Base-by-base conservation (phyloP, 306 rosid species). In the Oemleria cerasiformis region DNA sequence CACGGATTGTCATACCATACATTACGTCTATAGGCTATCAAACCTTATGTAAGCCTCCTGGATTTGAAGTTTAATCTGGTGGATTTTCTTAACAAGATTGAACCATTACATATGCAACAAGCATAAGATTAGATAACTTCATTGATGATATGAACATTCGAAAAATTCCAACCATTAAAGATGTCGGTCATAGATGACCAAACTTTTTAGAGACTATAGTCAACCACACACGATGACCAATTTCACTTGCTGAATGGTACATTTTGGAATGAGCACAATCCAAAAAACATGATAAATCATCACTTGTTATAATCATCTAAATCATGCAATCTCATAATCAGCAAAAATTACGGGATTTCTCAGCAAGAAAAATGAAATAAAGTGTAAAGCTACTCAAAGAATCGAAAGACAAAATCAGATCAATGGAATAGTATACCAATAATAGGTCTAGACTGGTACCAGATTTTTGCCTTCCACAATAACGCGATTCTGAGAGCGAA, bases 391-490 rank as follows among this genome's bases (percentile, higher is more conserved):
- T 17, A 5, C 57, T 39, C 55, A 51, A 25, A 11, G 17, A 40
- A 12, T 19, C 61, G 23, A 4, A 60, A 68, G 44, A 14, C 57
- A 16, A 20, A 11, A 68, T 44, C 8, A 34, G 16, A 17, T 36
- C 9, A 21, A 49, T 47, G 38, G 20, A 62, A 23, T 15, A 30
- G 48, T 12, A 30, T 42, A 20, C 53, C 44, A 23, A 30, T 40
- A 8, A 65, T 8, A 72, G 14, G 48, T 25, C 23, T 34, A 57
- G 63, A 36, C 7, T 75, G 54, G 71, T 73, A 93, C 98, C 88
- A 93, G 80, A 84, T 93, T 93, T 85, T 91, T 93, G 20, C 98
- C 98, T 69, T 91, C 98, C 19, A 93, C 96, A 38, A 93, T 86
- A 65, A 93, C 86, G 14, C 97, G 97, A 84, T 91, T 93, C 89